Conservation (phyloP, 495 filamentous ascomycete genomes). For the Hypoxylon crocopeplum region DNA sequence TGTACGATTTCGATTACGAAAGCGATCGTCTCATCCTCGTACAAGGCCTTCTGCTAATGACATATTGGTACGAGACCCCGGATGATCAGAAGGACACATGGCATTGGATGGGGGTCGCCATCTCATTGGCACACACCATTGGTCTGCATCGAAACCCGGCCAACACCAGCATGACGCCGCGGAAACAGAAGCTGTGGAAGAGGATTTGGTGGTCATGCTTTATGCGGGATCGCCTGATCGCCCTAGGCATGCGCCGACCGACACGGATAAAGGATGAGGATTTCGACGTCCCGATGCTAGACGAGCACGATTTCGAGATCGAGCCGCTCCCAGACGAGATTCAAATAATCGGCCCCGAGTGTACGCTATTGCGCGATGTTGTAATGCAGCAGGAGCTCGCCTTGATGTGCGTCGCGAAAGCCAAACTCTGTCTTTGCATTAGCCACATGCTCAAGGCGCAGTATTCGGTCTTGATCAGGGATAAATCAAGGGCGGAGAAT, state of each 20-base stretch:
- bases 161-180: slow-evolving; percentile 69
- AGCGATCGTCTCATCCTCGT: slow-evolving; percentile 81
- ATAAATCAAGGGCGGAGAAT: slow-evolving; percentile 71
- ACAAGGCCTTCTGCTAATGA: slow-evolving; percentile 83
- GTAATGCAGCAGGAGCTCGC: slow-evolving; percentile 76
- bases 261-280: slow-evolving; percentile 89
- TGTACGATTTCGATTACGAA: slow-evolving; percentile 90
- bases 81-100: slow-evolving; percentile 90
- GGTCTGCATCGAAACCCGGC: slow-evolving; percentile 83
- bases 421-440: slow-evolving; percentile 85
- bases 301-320: slow-evolving; percentile 83
- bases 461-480: slow-evolving; percentile 86
- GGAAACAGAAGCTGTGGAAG: slow-evolving; percentile 81
- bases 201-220: slow-evolving; percentile 95
- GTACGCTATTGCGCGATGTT: slow-evolving; percentile 67
- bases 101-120: slow-evolving; percentile 91
- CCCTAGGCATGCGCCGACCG: slow-evolving; percentile 86
- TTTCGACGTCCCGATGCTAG: slow-evolving; percentile 88
- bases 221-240: slow-evolving; percentile 87
- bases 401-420: slow-evolving; percentile 87
- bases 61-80: slow-evolving; percentile 89
- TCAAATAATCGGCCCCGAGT: slow-evolving; percentile 69
- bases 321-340: slow-evolving; percentile 67
- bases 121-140: slow-evolving; percentile 83
- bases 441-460: slow-evolving; percentile 83